Conservation (phyloP, 2,329 filamentous ascomycete genomes). For the Nothophaeocryptopus gaeumannii region DNA sequence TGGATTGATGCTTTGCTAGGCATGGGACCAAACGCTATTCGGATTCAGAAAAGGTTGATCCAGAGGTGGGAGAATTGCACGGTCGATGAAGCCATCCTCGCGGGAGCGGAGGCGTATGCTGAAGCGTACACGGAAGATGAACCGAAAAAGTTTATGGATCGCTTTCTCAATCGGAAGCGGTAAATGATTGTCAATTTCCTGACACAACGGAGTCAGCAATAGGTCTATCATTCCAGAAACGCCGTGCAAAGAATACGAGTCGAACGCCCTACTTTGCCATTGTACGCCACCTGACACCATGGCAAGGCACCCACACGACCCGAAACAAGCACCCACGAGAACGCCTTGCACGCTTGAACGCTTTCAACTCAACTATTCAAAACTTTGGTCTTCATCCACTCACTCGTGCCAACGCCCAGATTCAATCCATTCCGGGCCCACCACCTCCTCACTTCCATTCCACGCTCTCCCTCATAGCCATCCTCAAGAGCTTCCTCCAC, state of each 20-base stretch:
- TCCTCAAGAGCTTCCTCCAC: conserved; percentile 94
- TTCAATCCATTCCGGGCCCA: conserved; percentile 85
- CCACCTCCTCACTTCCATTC: conserved; percentile 74
- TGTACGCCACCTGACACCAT: too few species aligned
- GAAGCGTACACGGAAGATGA: conserved; percentile 24
- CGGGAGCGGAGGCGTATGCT: conserved; percentile 29
- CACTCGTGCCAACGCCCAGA: conserved; percentile 74
- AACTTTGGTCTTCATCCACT: conserved; percentile 83
- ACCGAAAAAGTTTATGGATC: conserved; percentile 25
- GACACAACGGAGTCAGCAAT: too few species aligned
- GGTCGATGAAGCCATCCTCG: conserved; percentile 24
- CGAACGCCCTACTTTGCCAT: too few species aligned
- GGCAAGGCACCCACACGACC: too few species aligned
- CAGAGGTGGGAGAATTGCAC: conserved; percentile 28
- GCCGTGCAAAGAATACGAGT: too few species aligned
- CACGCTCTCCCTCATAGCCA: conserved; percentile 65
- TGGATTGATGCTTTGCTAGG: conserved; percentile 33
- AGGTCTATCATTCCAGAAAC: too few species aligned
- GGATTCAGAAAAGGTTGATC: conserved; percentile 35
- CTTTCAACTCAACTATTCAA: conserved; percentile 39
- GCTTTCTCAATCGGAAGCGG: too few species aligned
- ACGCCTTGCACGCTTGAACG: conserved; percentile 20
- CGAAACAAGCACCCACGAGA: not conserved
- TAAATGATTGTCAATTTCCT: too few species aligned
- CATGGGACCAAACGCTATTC: conserved; percentile 35